phyloP scores from a whole-genome alignment of 106 monocot species.

The Agapanthus africanus region DNA sequence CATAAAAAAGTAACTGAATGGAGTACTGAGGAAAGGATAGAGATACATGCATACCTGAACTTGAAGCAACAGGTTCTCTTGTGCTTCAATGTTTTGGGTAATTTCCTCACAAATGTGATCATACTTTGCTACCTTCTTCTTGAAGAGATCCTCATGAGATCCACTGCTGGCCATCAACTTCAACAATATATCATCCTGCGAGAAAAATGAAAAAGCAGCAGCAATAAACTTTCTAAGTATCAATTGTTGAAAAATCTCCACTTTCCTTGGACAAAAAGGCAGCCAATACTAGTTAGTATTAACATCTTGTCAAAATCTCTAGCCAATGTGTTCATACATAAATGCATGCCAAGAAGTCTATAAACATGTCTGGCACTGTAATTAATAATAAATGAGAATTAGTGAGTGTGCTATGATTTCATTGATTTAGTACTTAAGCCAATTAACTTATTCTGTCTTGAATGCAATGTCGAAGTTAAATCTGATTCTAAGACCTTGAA shows the following conservation, averaged over 20 bases:
- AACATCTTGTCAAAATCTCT: not conserved
- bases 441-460: not conserved
- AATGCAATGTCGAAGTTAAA: not conserved
- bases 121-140: conserved; percentile 79
- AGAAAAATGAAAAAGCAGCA: not conserved
- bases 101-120: conserved; percentile 83
- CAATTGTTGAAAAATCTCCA: not conserved
- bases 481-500: not conserved
- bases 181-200: conserved; percentile 83
- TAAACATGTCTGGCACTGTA: not conserved
- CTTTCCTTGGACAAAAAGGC: not conserved
- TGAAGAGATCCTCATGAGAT: conserved; percentile 79
- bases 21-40: conserved; percentile 22
- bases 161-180: conserved; percentile 78
- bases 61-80: conserved; percentile 71
- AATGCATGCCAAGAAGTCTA: not conserved
- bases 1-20: not conserved
- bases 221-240: not conserved
- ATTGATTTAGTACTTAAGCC: not conserved
- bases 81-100: conserved; percentile 75
- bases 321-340: not conserved
- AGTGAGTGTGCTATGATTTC: not conserved
- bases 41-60: conserved; percentile 32
- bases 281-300: not conserved
- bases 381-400: not conserved